Evolutionary conservation across 2,329 filamentous ascomycete species (phyloP).

Genomic region (Emergomyces orientalis): DNA sequence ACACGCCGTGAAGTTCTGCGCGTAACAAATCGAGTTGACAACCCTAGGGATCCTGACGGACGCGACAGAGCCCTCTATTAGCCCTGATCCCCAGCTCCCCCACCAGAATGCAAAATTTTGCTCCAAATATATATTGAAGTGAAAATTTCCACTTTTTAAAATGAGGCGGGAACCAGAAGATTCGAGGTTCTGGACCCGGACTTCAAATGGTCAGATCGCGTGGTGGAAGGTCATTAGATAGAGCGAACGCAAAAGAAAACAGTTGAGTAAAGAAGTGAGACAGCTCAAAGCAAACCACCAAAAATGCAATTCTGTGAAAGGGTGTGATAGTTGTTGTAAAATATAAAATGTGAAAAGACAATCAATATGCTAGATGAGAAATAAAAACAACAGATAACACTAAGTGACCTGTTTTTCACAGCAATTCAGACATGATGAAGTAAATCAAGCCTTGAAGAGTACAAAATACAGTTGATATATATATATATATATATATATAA

Average conservation of each 20-base stretch:
- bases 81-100: not conserved
- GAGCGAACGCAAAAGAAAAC: not conserved
- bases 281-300: not conserved
- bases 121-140: not conserved
- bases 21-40: not conserved
- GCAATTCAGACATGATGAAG: not conserved
- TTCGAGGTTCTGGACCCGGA: not conserved
- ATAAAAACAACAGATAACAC: not conserved
- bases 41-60: not conserved
- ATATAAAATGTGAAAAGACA: not conserved
- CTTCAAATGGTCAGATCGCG: not conserved
- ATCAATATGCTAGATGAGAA: not conserved
- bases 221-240: not conserved
- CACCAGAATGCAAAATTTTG: not conserved
- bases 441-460: not conserved
- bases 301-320: not conserved
- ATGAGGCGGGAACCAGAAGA: not conserved
- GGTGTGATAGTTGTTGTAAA: not conserved
- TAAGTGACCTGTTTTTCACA: not conserved
- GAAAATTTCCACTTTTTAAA: not conserved
- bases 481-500: too few relatives aligned
- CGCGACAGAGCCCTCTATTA: not conserved
- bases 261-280: not conserved
- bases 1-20: not conserved
- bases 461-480: not conserved